Percentiles rank a stretch among this genome's conserved stretches.
These are phyloP conservation scores for Ilyonectria mors-panacis DNA, from an alignment of 2,329 filamentous ascomycete species.

Conservation along the genomic window DNA sequence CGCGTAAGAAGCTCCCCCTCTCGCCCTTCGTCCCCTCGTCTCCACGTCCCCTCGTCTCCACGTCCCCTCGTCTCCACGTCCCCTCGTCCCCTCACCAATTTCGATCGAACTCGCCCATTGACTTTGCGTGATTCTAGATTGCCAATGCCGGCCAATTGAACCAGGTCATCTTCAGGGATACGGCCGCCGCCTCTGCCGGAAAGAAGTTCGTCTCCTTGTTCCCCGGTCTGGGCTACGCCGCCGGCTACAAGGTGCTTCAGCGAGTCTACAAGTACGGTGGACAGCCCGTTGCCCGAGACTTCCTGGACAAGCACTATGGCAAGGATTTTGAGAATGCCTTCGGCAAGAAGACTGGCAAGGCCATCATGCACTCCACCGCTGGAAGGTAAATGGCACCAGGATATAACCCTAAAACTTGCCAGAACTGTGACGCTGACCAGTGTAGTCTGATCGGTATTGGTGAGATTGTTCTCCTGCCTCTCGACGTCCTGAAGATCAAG, in stretches of 20 bases:
- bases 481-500: constrained; percentile 99
- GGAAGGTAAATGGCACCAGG: constrained; percentile 74
- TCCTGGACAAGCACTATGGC: constrained; percentile 84
- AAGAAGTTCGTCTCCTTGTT: constrained; percentile 96
- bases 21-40: neutral
- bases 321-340: constrained; percentile 89
- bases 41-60: neutral
- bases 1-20: constrained; percentile 68
- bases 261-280: constrained; percentile 99
- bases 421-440: constrained; percentile 34
- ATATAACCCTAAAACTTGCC: neutral
- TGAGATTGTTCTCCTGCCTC: constrained; percentile 93
- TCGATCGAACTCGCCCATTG: constrained; percentile 31
- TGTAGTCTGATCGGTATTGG: constrained; percentile 92
- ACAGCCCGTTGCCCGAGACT: constrained; percentile 95
- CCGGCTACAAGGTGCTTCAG: constrained; percentile 97
- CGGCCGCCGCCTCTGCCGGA: constrained; percentile 77
- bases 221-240: constrained; percentile 96
- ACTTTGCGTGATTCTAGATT: constrained; percentile 48
- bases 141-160: constrained; percentile 76
- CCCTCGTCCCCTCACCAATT: constrained; percentile 12
- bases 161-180: constrained; percentile 93
- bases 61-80: too few relatives aligned
- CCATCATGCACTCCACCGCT: constrained; percentile 96
- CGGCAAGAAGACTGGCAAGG: constrained; percentile 97